phyloP scores from a whole-genome alignment of 805 yeast genomes.

The Ogataea glucozyma region DNA sequence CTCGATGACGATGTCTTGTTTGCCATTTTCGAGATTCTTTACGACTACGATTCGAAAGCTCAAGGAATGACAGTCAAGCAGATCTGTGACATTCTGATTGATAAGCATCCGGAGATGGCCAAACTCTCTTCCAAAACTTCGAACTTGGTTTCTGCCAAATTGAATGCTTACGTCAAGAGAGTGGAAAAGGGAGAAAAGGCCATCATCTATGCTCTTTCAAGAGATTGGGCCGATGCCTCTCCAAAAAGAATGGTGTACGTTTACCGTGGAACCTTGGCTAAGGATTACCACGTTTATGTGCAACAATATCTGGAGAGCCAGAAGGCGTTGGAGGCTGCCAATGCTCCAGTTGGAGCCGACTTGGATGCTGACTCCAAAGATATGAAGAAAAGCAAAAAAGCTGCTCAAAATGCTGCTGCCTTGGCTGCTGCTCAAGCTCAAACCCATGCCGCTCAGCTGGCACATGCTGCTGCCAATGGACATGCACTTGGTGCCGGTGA shows the following conservation, averaged over 20 bases:
- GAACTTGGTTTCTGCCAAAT: slow-evolving; percentile 76
- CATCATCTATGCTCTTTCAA: slow-evolving; percentile 69
- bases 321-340: slow-evolving; percentile 34
- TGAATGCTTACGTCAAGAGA: slow-evolving; percentile 82
- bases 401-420: slow-evolving; percentile 18
- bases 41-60: slow-evolving; percentile 65
- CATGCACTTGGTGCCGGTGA: slow-evolving; percentile 11
- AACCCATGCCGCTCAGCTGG: slow-evolving; percentile 19
- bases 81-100: slow-evolving; percentile 72
- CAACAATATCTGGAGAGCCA: slow-evolving; percentile 60
- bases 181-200: slow-evolving; percentile 81
- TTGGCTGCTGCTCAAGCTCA: slow-evolving; percentile 19
- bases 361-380: slow-evolving; percentile 20
- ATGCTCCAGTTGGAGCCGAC: slow-evolving; percentile 9
- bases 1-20: slow-evolving; percentile 74
- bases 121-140: slow-evolving; percentile 78
- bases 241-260: slow-evolving; percentile 89
- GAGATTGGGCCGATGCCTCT: slow-evolving; percentile 91
- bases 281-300: slow-evolving; percentile 75
- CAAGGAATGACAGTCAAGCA: slow-evolving; percentile 90
- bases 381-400: slow-evolving; percentile 19
- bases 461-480: slow-evolving; percentile 15
- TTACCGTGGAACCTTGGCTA: slow-evolving; percentile 73
- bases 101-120: slow-evolving; percentile 82
- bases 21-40: slow-evolving; percentile 73